These are phyloP conservation scores for Malassezia slooffiae DNA, from an alignment of 1,284 basidiomycete genomes.

Conservation along the genomic window DNA sequence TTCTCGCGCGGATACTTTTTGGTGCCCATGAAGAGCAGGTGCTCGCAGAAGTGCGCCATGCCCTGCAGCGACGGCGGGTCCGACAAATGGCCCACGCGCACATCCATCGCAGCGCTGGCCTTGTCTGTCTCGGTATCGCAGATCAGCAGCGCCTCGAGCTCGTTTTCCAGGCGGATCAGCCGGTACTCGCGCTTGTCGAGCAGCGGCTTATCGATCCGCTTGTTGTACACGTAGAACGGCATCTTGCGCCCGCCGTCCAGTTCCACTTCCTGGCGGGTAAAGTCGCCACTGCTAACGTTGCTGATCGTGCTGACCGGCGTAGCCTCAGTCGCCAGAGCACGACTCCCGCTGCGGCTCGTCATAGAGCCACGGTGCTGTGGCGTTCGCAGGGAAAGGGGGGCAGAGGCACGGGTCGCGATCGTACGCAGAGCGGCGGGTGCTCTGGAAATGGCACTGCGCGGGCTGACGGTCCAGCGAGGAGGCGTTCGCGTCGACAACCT, in stretches of 20 bases:
- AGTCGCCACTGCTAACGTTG: too few species aligned
- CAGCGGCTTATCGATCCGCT: conserved; percentile 21
- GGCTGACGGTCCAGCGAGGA: too few species aligned
- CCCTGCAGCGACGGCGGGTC: conserved; percentile 62
- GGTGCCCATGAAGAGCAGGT: conserved; percentile 81
- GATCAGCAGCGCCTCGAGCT: conserved; percentile 72
- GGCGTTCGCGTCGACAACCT: neutral
- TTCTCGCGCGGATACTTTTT: conserved; percentile 45
- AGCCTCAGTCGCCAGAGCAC: too few species aligned
- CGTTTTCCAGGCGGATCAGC: conserved; percentile 73
- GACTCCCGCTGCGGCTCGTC: too few species aligned
- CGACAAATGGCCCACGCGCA: conserved; percentile 83
- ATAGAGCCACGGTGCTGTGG: too few species aligned
- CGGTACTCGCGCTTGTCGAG: conserved; percentile 46
- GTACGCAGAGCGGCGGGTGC: too few species aligned
- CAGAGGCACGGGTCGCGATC: too few species aligned
- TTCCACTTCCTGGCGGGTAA: neutral
- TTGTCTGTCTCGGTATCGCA: conserved; percentile 84
- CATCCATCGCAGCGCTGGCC: conserved; percentile 85
- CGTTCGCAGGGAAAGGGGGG: too few species aligned
- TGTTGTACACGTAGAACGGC: neutral
- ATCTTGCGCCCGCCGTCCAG: neutral
- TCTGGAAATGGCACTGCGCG: too few species aligned
- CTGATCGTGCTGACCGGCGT: too few species aligned
- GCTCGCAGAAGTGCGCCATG: conserved; percentile 85